These are phyloP conservation scores for Dactylorhiza incarnata DNA, from an alignment of 106 monocot species.

Conservation along the genomic window DNA sequence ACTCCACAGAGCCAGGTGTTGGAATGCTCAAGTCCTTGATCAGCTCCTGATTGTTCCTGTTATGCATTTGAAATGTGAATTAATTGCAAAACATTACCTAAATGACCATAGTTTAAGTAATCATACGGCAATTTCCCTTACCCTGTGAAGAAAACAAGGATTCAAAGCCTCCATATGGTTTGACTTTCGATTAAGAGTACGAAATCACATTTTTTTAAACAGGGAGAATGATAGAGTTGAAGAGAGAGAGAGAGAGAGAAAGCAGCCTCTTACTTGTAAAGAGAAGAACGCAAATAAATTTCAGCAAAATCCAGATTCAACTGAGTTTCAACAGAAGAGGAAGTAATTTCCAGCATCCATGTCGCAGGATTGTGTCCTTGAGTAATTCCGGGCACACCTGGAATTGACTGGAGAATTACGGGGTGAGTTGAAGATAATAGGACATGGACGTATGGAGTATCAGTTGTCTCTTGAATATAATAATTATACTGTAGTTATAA, in stretches of 20 bases:
- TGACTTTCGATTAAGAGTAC: neutral
- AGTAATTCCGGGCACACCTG: slow-evolving; percentile 63
- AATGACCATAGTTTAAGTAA: neutral
- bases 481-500: too few species aligned
- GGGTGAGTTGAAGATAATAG: too few species aligned
- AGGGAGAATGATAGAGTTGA: neutral
- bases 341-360: slow-evolving; percentile 82
- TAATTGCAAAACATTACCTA: neutral
- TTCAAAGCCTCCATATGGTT: neutral
- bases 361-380: slow-evolving; percentile 82
- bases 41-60: slow-evolving; percentile 59
- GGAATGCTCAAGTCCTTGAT: slow-evolving; percentile 60
- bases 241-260: neutral
- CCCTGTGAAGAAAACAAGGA: too few species aligned
- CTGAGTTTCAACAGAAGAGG: slow-evolving; percentile 39
- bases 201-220: neutral
- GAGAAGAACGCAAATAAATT: slow-evolving; percentile 46
- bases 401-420: slow-evolving; percentile 34
- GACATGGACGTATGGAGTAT: too few species aligned
- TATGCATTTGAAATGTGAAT: neutral
- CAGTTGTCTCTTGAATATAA: too few species aligned
- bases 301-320: slow-evolving; percentile 67
- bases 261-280: slow-evolving; percentile 41
- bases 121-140: neutral
- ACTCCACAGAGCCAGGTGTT: slow-evolving; percentile 46